A percentile compares a stretch with the other conserved stretches of the same genome.
Conservation (phyloP, 148 eudicot species). For the Rhododendron griersonianum region DNA sequence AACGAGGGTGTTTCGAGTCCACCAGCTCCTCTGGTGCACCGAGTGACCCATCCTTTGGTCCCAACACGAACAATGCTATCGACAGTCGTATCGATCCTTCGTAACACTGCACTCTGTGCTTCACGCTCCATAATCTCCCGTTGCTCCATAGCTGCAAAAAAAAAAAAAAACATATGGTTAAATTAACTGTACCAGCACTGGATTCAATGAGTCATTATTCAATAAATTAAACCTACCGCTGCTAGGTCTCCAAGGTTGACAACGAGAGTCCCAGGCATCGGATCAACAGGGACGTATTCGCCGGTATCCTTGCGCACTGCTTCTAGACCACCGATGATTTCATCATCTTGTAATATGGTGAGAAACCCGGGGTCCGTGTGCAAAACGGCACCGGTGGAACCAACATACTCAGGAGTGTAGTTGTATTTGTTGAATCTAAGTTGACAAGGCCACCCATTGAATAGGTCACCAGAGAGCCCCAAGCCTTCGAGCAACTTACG, state of each 20-base stretch:
- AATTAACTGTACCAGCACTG: not conserved
- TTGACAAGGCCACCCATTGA: constrained; percentile 52
- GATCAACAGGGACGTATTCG: constrained; percentile 32
- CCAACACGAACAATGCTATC: constrained; percentile 8
- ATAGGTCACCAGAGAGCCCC: constrained; percentile 33
- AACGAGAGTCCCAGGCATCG: constrained; percentile 39
- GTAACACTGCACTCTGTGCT: constrained; percentile 21
- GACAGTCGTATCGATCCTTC: constrained; percentile 5
- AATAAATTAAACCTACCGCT: not conserved
- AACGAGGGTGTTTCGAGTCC: not conserved
- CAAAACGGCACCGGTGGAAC: constrained; percentile 45
- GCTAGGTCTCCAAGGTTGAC: constrained; percentile 58
- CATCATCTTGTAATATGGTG: constrained; percentile 56
- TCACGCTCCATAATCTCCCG: constrained; percentile 4
- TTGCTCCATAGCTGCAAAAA: constrained; percentile 17
- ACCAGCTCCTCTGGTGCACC: constrained; percentile 1
- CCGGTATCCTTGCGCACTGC: constrained; percentile 36
- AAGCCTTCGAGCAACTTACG: constrained; percentile 16
- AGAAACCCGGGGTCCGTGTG: constrained; percentile 61
- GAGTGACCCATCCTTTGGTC: not conserved
- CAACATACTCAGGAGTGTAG: constrained; percentile 46
- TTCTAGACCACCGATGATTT: constrained; percentile 49
- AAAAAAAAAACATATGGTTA: not conserved
- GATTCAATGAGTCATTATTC: too few relatives aligned
- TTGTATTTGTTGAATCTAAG: constrained; percentile 61